Evolutionary conservation across 306 rosid species (phyloP).

Genomic region (Corylus avellana): DNA sequence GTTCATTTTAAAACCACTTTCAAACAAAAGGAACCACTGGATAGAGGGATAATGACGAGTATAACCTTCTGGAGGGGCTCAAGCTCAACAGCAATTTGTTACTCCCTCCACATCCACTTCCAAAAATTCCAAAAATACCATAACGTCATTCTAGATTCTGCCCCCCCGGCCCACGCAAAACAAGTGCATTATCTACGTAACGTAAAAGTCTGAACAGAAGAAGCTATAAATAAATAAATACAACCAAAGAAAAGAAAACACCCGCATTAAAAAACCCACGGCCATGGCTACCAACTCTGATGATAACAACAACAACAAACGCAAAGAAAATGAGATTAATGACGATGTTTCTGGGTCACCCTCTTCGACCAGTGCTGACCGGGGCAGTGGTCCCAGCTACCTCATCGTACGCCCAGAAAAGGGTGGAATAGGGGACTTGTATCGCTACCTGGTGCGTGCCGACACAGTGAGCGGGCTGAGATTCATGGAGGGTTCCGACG

Average conservation of each 20-base stretch:
- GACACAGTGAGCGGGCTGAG: constrained; percentile 30
- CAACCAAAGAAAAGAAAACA: background rate
- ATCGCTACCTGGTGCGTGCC: constrained; percentile 31
- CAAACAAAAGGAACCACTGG: background rate
- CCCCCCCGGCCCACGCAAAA: background rate
- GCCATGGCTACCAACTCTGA: background rate
- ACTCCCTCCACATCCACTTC: background rate
- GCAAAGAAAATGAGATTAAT: background rate
- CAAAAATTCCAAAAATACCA: too few species aligned
- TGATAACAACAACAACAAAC: too few species aligned
- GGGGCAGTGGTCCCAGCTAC: constrained; percentile 32
- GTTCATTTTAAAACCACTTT: too few species aligned
- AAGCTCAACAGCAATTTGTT: background rate
- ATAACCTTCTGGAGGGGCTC: background rate
- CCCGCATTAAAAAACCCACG: too few species aligned
- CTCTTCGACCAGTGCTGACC: background rate
- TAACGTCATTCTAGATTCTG: too few species aligned
- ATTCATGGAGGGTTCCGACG: constrained; percentile 50
- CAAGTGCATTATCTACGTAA: background rate
- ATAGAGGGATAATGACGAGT: background rate
- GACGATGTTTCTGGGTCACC: background rate
- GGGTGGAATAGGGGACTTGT: constrained; percentile 50
- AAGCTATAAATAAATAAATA: background rate
- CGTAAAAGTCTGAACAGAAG: background rate
- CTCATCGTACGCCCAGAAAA: constrained; percentile 62